phyloP scores from a whole-genome alignment of 192 early-diverging fungal genomes.

The Entomortierella parvispora region DNA sequence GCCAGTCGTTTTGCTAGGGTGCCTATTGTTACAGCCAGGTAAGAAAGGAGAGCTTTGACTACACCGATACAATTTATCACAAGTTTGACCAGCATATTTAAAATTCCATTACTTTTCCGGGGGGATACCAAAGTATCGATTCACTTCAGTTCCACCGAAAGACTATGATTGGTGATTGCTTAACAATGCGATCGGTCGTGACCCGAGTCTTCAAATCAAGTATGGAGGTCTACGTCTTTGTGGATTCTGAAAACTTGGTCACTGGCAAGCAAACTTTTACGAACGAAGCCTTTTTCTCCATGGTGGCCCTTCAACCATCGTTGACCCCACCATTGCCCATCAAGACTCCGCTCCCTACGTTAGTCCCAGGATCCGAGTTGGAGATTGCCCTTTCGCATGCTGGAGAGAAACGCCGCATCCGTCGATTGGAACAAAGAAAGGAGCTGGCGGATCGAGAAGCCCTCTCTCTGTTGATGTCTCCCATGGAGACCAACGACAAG shows the following conservation, averaged over 20 bases:
- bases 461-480: neutral
- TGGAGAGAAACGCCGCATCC: conserved; percentile 46
- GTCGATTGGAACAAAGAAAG: conserved; percentile 50
- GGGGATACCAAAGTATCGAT: conserved; percentile 68
- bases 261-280: conserved; percentile 66
- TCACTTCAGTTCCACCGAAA: conserved; percentile 65
- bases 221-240: conserved; percentile 66
- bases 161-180: conserved; percentile 60
- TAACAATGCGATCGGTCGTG: conserved; percentile 64
- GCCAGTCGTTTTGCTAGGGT: conserved; percentile 64
- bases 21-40: conserved; percentile 69
- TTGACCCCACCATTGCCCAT: conserved; percentile 1
- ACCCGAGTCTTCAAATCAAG: conserved; percentile 64
- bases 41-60: neutral
- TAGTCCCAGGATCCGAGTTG: conserved; percentile 49
- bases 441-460: conserved; percentile 53
- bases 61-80: too few relatives aligned
- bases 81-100: too few relatives aligned
- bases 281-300: conserved; percentile 69
- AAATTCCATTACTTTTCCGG: neutral
- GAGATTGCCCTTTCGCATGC: conserved; percentile 54
- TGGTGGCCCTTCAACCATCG: conserved; percentile 46
- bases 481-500: neutral
- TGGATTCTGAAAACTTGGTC: conserved; percentile 63
- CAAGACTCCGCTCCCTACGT: conserved; percentile 20